phyloP scores from a whole-genome alignment of 2,329 filamentous ascomycete species.

The Penicillium sp. region DNA sequence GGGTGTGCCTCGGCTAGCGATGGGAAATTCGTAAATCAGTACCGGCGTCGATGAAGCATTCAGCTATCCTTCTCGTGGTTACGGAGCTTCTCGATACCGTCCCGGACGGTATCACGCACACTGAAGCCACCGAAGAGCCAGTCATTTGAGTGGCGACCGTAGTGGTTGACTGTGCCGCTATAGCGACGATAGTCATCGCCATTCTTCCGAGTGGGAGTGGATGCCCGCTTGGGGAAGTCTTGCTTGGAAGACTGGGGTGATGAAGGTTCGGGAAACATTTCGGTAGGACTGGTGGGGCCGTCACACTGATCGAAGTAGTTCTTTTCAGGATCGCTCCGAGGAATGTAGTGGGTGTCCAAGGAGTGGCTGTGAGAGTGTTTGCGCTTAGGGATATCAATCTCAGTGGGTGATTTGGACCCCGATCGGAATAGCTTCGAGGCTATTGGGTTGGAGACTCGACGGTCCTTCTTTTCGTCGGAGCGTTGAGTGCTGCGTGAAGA shows the following conservation, averaged over 20 bases:
- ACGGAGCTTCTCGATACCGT: slow-evolving; percentile 40
- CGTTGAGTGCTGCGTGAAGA: slow-evolving; percentile 18
- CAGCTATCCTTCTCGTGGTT: slow-evolving; percentile 28
- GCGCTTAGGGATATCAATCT: slow-evolving; percentile 18
- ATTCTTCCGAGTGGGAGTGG: slow-evolving; percentile 26
- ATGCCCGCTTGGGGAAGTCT: slow-evolving; percentile 18
- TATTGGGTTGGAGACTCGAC: slow-evolving; percentile 12
- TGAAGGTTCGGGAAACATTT: slow-evolving; percentile 21
- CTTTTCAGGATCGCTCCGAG: slow-evolving; percentile 12
- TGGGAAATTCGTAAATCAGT: neutral
- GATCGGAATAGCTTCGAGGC: slow-evolving; percentile 17
- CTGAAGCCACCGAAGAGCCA: slow-evolving; percentile 54
- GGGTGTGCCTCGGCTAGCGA: neutral
- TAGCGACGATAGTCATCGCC: slow-evolving; percentile 40
- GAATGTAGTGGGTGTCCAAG: slow-evolving; percentile 13
- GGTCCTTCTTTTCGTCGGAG: slow-evolving; percentile 16
- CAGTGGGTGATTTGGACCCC: slow-evolving; percentile 23
- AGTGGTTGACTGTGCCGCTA: slow-evolving; percentile 45
- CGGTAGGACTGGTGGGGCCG: slow-evolving; percentile 19
- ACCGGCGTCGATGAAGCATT: slow-evolving; percentile 1
- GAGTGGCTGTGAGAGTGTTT: slow-evolving; percentile 5
- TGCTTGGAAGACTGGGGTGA: slow-evolving; percentile 16
- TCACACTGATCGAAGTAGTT: slow-evolving; percentile 16
- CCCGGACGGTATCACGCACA: slow-evolving; percentile 46
- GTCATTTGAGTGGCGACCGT: slow-evolving; percentile 52